Evolutionary conservation across 2,329 filamentous ascomycete species (phyloP).

Genomic region (Saccharata proteae): DNA sequence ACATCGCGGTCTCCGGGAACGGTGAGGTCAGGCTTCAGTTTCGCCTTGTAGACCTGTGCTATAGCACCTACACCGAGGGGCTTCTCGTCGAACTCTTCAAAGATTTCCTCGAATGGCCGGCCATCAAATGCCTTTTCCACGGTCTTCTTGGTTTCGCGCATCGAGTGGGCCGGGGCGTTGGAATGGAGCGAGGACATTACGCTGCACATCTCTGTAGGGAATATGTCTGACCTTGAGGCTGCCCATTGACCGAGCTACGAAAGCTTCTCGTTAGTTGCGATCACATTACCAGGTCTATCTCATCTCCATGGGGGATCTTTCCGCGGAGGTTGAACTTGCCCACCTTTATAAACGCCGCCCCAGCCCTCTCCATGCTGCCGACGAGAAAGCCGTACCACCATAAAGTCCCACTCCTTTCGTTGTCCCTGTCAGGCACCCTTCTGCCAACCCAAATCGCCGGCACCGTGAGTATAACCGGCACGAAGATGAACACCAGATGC

Average conservation of each 20-base stretch:
- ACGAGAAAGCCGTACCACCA: conserved; percentile 95
- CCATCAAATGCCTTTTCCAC: conserved; percentile 74
- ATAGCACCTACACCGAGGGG: conserved; percentile 92
- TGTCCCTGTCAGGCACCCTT: conserved; percentile 50
- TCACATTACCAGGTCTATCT: no score
- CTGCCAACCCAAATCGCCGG: conserved; percentile 71
- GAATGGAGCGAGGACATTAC: conserved; percentile 94
- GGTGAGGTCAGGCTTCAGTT: conserved; percentile 68
- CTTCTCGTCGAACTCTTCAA: conserved; percentile 84
- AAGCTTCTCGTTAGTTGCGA: conserved; percentile 7
- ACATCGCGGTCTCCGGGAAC: conserved; percentile 48
- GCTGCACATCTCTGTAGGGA: conserved; percentile 80
- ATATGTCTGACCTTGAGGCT: conserved; percentile 90
- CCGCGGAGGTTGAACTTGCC: neutral
- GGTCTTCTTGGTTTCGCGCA: conserved; percentile 65
- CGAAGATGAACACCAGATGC: conserved; percentile 76
- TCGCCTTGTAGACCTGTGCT: conserved; percentile 94
- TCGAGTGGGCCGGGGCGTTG: conserved; percentile 81
- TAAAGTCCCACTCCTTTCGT: conserved; percentile 68
- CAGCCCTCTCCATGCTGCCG: conserved; percentile 78
- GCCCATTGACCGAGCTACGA: conserved; percentile 88
- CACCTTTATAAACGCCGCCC: conserved; percentile 95
- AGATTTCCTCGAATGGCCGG: conserved; percentile 75
- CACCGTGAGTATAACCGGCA: conserved; percentile 72
- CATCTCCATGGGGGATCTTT: neutral